Evolutionary conservation across 306 rosid genomes (phyloP), one percentile per base, ranked within the genome.

Genomic region (apple (Malus domestica)): DNA sequence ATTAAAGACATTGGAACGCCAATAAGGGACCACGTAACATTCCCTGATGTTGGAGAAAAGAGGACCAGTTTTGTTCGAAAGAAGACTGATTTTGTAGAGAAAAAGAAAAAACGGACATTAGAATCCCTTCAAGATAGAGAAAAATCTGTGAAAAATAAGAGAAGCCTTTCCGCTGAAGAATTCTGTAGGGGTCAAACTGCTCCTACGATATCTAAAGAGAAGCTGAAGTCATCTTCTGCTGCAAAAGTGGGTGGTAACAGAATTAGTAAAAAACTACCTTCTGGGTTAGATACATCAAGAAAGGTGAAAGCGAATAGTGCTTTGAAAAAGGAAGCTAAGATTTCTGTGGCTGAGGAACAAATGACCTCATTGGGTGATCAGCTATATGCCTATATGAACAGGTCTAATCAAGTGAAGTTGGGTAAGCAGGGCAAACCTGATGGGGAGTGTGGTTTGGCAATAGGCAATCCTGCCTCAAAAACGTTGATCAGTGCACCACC

Each of bases 1-100:
- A 92, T 89, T 81, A 81, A 83, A 42, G 84, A 83, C 38, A 54
- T 90, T 76, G 89, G 84, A 57, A 95, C 99, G 75, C 99, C 99
- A 42, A 6, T 54, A 8, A 89, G 99, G 84, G 84, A 92, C 81
- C 99, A 95, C 70, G 68, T 95, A 62, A 89, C 68, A 67, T 95
- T 90, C 63, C 97, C 99, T 62, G 49, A 63, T 44, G 67, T 38
- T 80, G 72, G 73, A 70, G 81, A 78, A 73, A 59, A 75, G 71
- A 87, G 78, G 80, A 75, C 73, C 74, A 42, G 67, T 44, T 44
- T 79, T 75, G 79, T 20, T 40, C 81, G 80, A 80, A 80, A 44
- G 79, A 82, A 60, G 65, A 38, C 75, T 51, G 7, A 52, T 46
- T 27, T 54, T 2, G 81, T 27, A 27, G 87, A 76, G 70, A 83